A percentile compares a stretch with the other conserved stretches of the same genome.
These are phyloP conservation scores for Solanum neorickii DNA, from an alignment of 257 asterid species.

Conservation along the genomic window DNA sequence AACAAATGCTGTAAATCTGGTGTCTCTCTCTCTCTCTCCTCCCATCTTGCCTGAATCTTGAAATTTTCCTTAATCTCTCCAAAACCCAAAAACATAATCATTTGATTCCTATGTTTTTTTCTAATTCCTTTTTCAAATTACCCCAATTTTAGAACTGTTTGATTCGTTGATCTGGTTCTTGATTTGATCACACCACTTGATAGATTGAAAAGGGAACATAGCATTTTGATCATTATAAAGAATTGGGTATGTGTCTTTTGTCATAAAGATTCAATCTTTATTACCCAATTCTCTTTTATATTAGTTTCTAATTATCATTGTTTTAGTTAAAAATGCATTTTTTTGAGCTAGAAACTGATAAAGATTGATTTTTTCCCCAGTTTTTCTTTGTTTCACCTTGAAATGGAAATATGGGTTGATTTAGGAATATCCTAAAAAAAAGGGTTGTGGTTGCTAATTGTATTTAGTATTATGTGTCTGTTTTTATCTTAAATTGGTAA, in stretches of 20 bases:
- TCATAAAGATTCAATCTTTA: not conserved
- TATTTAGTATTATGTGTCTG: not conserved
- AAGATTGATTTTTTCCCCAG: not conserved
- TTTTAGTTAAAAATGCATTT: not conserved
- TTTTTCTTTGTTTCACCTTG: not conserved
- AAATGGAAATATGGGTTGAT: not conserved
- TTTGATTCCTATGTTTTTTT: not conserved
- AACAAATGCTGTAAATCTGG: not conserved
- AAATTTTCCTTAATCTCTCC: not conserved
- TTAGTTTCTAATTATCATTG: not conserved
- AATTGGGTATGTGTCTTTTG: not conserved
- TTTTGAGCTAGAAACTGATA: not conserved
- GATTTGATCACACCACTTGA: constrained; percentile 21
- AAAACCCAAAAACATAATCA: not conserved
- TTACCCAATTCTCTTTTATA: not conserved
- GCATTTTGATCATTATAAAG: constrained; percentile 10
- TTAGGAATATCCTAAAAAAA: not conserved
- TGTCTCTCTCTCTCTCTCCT: not conserved
- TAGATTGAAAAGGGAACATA: constrained; percentile 8
- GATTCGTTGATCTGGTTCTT: constrained; percentile 29
- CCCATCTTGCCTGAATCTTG: not conserved
- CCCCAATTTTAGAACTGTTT: not conserved
- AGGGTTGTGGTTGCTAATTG: not conserved
- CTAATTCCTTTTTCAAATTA: not conserved
- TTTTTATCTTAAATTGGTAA: not conserved